Evolutionary conservation across 352 stramenopile species (phyloP), one percentile per base, ranked within the genome.

Genomic region (Phytopythium boreale): DNA sequence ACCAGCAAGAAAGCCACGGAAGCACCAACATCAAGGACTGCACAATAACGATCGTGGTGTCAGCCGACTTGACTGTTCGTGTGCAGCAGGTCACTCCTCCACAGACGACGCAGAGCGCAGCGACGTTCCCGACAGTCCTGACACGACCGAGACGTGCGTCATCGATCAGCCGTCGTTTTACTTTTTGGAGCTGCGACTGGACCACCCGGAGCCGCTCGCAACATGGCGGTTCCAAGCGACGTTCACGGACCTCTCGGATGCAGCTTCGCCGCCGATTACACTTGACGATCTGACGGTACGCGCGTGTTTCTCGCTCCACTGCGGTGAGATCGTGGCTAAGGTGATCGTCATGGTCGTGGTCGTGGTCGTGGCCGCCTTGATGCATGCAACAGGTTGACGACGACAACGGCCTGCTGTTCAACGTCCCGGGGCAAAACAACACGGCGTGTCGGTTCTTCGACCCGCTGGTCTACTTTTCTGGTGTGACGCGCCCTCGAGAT

Each of bases 381-480:
- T 8, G 8, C 31, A 31, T 36, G 50, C 50, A 36, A 31, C 44
- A 89, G 80, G 73, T 75, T 1, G 71, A 88, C 26, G 17, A 51
- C 2, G 60, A 82, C 4, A 90, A 87, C 39, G 82, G 61, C 5
- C 63, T 88, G 27, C 36, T 84, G 0, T 90, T 88, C 29, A 36
- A 69, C 20, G 43, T 17, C 4, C 20, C 55, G 46, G 29, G 55
- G 12, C 53, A 65, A 36, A 26, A 43, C 15, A 50, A 51, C 39
- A 12, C 41, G 10, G 46, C 47, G 11, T 66, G 60, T 39, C 61
- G 62, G 44, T 71, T 47, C 59, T 88, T 88, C 50, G 72, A 86
- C 27, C 71, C 79, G 3, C 60, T 84, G 24, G 37, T 52, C 49
- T 74, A 82, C 31, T 87, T 88, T 37, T 47, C 65, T n/a, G 72